Conservation (phyloP, 768 basidiomycete species). For the Hemileccinum impolitum region DNA sequence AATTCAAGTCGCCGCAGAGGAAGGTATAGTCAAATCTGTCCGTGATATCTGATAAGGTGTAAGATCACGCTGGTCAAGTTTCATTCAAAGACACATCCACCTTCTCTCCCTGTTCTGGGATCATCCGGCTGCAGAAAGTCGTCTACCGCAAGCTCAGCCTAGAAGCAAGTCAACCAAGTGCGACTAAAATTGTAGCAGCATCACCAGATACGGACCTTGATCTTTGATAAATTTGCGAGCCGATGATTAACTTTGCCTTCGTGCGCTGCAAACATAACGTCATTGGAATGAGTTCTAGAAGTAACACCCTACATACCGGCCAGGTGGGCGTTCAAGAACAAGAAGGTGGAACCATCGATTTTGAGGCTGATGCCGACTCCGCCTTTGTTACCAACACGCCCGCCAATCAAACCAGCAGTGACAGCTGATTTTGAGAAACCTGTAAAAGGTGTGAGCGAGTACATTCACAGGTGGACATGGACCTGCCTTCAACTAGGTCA, state of each 20-base stretch:
- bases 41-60: slow-evolving; percentile 53
- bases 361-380: slow-evolving; percentile 89
- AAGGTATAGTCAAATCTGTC: slow-evolving; percentile 90
- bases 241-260: slow-evolving; percentile 73
- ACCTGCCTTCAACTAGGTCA: slow-evolving; percentile 57
- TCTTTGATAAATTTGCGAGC: slow-evolving; percentile 84
- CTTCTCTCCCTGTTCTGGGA: slow-evolving; percentile 67
- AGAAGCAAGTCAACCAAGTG: slow-evolving; percentile 5
- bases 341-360: slow-evolving; percentile 73
- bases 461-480: background rate
- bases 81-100: slow-evolving; percentile 31
- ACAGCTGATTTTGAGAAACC: slow-evolving; percentile 80
- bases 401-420: slow-evolving; percentile 86
- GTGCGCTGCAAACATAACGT: slow-evolving; percentile 49
- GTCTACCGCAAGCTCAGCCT: slow-evolving; percentile 78
- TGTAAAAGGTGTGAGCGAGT: slow-evolving; percentile 20
- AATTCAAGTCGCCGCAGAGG: slow-evolving; percentile 89
- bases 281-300: background rate
- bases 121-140: slow-evolving; percentile 67
- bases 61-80: slow-evolving; percentile 5
- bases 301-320: slow-evolving; percentile 50
- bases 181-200: background rate
- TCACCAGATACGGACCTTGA: slow-evolving; percentile 53
- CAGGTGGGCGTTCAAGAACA: slow-evolving; percentile 90
- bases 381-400: slow-evolving; percentile 89